A percentile compares a stretch with the other conserved stretches of the same genome.
These are phyloP conservation scores for Actinomortierella wolfii DNA, from an alignment of 371 early-diverging fungal genomes.

Conservation along the genomic window DNA sequence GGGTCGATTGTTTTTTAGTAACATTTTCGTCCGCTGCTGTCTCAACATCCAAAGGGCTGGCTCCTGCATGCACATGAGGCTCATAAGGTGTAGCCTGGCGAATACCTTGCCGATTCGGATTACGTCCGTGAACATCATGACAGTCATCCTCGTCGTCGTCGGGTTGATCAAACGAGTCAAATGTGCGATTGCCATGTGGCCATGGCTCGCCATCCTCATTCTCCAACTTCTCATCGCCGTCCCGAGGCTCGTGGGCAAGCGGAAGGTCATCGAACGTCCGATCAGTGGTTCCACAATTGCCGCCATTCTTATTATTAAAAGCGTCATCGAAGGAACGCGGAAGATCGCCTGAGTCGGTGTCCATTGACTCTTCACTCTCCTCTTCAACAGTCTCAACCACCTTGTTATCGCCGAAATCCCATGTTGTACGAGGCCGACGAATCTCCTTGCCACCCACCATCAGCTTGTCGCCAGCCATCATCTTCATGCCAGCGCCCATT, in stretches of 20 bases:
- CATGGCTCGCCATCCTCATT: no score
- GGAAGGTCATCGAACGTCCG: no score
- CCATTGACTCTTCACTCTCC: slow-evolving; percentile 14
- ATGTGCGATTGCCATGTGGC: no score
- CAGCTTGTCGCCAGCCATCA: slow-evolving; percentile 38
- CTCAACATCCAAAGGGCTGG: slow-evolving; percentile 36
- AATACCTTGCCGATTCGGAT: no score
- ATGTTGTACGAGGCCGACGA: slow-evolving; percentile 28
- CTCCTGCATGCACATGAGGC: slow-evolving; percentile 1
- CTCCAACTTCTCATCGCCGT: no score
- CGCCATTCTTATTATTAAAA: background rate
- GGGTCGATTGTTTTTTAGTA: no score
- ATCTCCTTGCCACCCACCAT: slow-evolving; percentile 46
- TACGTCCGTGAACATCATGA: no score
- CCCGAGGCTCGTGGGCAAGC: no score
- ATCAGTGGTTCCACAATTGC: no score
- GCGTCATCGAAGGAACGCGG: slow-evolving; percentile 18
- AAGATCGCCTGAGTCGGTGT: slow-evolving; percentile 1
- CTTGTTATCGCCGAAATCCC: slow-evolving; percentile 33
- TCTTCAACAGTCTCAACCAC: slow-evolving; percentile 11
- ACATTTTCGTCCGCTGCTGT: slow-evolving; percentile 15
- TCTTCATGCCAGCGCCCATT: slow-evolving; percentile 27
- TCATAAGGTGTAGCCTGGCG: no score
- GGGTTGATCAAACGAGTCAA: no score
- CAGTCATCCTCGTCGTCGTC: no score